Evolutionary conservation across 1,284 basidiomycete species (phyloP), one percentile per base, ranked within the genome.

Genomic region (Earliella scabrosa): DNA sequence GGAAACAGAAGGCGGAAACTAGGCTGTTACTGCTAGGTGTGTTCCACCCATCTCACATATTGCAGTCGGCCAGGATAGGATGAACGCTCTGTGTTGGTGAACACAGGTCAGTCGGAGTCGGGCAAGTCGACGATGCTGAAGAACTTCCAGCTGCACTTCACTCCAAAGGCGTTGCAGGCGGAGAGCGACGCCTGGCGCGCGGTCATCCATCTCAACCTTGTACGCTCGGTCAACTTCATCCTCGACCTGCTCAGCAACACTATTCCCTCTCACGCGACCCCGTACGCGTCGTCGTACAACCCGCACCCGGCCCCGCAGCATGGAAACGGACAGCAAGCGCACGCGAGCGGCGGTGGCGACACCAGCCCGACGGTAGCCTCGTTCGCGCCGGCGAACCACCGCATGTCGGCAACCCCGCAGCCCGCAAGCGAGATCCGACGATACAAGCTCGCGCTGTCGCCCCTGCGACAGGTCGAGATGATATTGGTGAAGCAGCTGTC

Each of bases 91-190:
- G 10, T 18, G 35, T 18, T 8, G 11, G 13, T 18, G 39, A 24
- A 16, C 39, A 20, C 60, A 85, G 84, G 85, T 52, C 84, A 86
- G 68, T 81, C 84, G 29, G 84, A 86, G 69, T 83, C 82, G 3
- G 84, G 85, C 27, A 86, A 87, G 65, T 85, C 83, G 1, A 86
- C 85, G 0, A 76, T 85, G 43, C 71, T 87, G 35, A 85, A 86
- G 70, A 85, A 85, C 65, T 82, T 86, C 61, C 82, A 86, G 63
- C 71, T 85, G 23, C 74, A 79, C 55, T 85, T 84, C 60, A 77
- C 82, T 5, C 85, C 85, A 0, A 78, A 77, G 53, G 77, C 83
- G 2, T 83, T 87, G 58, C 73, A 77, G 50, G 75, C 77, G 3
- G 82, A 86, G 70, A 77, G 78, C 31, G 77, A 77, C 50, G 72